Conservation (phyloP, 495 filamentous ascomycete genomes). For the Amniculicola lignicola region DNA sequence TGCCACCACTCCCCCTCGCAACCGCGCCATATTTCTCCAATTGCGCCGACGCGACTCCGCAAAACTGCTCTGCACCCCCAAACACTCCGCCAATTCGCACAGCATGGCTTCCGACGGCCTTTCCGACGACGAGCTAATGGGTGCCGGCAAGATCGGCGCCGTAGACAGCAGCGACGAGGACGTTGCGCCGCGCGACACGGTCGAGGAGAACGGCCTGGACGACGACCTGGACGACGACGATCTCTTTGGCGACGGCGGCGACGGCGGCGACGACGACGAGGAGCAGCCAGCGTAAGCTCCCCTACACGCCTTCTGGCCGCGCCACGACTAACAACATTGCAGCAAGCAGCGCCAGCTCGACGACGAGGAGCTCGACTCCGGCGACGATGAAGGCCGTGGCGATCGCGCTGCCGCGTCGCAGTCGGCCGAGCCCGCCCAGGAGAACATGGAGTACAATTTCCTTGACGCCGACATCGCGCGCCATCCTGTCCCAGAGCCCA, state of each 20-base stretch:
- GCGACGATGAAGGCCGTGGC: conserved; percentile 62
- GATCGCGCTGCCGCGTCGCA: conserved; percentile 44
- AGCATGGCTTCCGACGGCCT: conserved; percentile 39
- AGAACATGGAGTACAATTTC: conserved; percentile 31
- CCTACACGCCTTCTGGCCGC: conserved; percentile 32
- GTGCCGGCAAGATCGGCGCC: conserved; percentile 24
- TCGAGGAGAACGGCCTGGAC: conserved; percentile 27
- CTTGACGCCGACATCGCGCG: conserved; percentile 42
- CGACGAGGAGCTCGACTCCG: conserved; percentile 77
- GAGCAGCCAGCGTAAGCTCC: conserved; percentile 38
- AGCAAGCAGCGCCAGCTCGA: conserved; percentile 55
- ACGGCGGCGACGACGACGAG: conserved; percentile 37
- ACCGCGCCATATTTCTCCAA: background rate
- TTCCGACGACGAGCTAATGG: conserved; percentile 27
- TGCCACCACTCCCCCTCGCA: background rate
- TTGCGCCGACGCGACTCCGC: background rate
- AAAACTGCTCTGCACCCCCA: background rate
- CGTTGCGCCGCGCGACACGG: conserved; percentile 21
- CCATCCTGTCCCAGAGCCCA: conserved; percentile 66
- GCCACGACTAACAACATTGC: conserved; percentile 35
- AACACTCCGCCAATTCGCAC: background rate
- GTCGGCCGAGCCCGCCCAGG: conserved; percentile 22
- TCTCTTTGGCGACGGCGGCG: conserved; percentile 45
- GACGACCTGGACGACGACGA: conserved; percentile 35
- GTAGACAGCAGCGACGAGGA: conserved; percentile 26